A percentile compares a stretch with the other conserved stretches of the same genome.
Conservation (phyloP, 2,329 filamentous ascomycete genomes). For the Calonectria pauciramosa region DNA sequence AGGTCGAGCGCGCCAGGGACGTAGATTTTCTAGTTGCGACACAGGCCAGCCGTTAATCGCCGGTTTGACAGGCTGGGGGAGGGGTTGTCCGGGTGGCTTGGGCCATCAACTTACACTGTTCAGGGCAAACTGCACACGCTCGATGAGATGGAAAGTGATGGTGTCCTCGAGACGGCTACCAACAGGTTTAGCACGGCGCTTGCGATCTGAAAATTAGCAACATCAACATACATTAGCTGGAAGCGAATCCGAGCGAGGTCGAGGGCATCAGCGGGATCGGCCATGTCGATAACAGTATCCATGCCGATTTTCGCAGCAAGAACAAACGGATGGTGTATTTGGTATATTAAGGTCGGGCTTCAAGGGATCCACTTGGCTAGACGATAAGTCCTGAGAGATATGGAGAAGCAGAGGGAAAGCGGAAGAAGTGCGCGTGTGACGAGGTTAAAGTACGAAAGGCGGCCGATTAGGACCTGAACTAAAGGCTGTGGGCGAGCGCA, state of each 20-base stretch:
- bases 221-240: constrained; percentile 82
- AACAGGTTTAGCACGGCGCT: constrained; percentile 28
- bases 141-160: constrained; percentile 96
- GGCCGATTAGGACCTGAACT: background rate
- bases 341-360: background rate
- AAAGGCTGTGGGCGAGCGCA: constrained; percentile 17
- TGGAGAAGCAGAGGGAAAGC: background rate
- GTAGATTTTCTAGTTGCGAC: constrained; percentile 77
- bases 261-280: constrained; percentile 85
- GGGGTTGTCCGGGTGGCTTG: constrained; percentile 19
- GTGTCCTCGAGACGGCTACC: constrained; percentile 94
- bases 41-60: constrained; percentile 27
- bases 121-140: constrained; percentile 96
- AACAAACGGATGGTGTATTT: background rate
- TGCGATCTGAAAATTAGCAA: background rate
- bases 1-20: constrained; percentile 82
- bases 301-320: constrained; percentile 61
- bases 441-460: background rate
- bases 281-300: constrained; percentile 92
- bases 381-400: background rate
- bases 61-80: constrained; percentile 26
- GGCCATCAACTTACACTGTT: constrained; percentile 66
- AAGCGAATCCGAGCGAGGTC: constrained; percentile 94
- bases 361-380: background rate
- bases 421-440: background rate